Evolutionary conservation across 169 alveolate species (phyloP), one percentile per base, ranked within the genome.

Genomic region (Cryptosporidium ubiquitum): DNA sequence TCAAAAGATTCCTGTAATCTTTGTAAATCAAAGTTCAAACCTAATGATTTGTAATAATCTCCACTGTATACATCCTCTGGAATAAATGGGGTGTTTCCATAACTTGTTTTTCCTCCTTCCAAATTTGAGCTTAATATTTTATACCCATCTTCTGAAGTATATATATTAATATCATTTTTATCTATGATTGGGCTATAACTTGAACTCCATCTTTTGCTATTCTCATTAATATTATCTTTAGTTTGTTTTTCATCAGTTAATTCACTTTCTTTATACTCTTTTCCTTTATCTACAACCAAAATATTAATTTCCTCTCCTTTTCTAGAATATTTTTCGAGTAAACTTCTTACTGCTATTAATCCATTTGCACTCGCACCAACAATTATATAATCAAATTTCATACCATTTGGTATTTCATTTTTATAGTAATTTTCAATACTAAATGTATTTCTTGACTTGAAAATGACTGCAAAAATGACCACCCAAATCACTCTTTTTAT

Each of bases 71-170:
- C 73, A 47, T 74, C 42, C 20, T 74, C 86, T 6, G 86, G 73
- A 23, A 74, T 47, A 35, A 74, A 74, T 12, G 86, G 73, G 12
- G 26, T 47, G 33, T 26, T 74, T 12, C 86, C 86, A 74, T 74
- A 74, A 74, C 86, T 74, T 74, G 86, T 74, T 31, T 39, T 58
- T 39, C 86, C 86, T 18, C 86, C 86, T 55, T 74, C 86, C n/a
- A 55, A 7, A 35, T 35, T 39, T 35, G 86, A 74, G 14, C 33
- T 33, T 20, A 29, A 51, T 26, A 74, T 74, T 33, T 29, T 14
- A 60, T 37, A 57, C 4, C 86, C 86, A 57, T 74, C 86, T 40
- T 58, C 71, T 2, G 86, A 20, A 4, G 64, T 20, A 29, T 44
- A 52, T n/a, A 57, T 39, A 58, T 74, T 58, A 29, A 57, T 52